These are phyloP conservation scores for Cornus suecica DNA, from an alignment of 148 eudicot genomes.

Conservation along the genomic window DNA sequence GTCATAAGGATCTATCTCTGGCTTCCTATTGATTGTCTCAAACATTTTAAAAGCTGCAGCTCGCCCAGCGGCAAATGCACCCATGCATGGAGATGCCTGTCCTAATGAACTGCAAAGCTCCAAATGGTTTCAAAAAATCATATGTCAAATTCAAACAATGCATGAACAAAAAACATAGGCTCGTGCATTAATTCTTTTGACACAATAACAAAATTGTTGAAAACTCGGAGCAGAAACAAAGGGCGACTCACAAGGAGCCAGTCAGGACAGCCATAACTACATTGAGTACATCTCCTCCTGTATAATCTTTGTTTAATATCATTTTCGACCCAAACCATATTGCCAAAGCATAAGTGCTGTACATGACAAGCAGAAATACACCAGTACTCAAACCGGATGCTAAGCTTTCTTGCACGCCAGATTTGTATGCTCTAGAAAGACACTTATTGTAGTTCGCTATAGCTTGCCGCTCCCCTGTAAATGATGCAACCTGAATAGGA, in stretches of 20 bases:
- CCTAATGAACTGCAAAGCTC: no score
- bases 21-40: no score
- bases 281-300: slow-evolving; percentile 45
- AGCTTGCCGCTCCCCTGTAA: slow-evolving; percentile 53
- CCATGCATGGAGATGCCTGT: no score
- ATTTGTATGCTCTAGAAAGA: slow-evolving; percentile 33
- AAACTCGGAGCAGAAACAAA: neutral
- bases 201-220: no score
- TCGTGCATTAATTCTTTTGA: no score
- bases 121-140: neutral
- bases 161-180: neutral
- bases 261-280: slow-evolving; percentile 31
- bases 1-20: no score
- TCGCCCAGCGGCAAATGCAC: no score
- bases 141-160: neutral
- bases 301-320: slow-evolving; percentile 35
- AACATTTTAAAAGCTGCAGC: no score
- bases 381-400: slow-evolving; percentile 44
- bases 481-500: slow-evolving; percentile 42
- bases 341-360: slow-evolving; percentile 41
- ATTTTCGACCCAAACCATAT: slow-evolving; percentile 48
- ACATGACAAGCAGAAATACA: slow-evolving; percentile 22
- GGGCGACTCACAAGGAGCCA: slow-evolving; percentile 38
- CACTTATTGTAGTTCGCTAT: slow-evolving; percentile 31
- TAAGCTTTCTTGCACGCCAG: slow-evolving; percentile 47